These are phyloP conservation scores for Dentipellis fragilis DNA, from an alignment of 768 basidiomycete genomes.

Conservation along the genomic window DNA sequence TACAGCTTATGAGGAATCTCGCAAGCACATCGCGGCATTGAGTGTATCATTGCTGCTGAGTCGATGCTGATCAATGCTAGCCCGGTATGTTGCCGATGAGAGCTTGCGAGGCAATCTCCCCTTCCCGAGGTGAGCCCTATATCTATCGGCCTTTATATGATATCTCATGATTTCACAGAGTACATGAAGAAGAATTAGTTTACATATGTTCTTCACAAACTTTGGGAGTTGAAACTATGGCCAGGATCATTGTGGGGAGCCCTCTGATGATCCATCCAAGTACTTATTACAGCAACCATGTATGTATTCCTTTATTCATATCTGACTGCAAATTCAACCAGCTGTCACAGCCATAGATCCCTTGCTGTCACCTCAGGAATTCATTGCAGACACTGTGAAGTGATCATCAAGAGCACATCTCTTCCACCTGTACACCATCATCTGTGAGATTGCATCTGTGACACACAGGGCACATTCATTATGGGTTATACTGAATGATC, in stretches of 20 bases:
- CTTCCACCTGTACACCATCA: slow-evolving; percentile 75
- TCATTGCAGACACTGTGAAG: slow-evolving; percentile 63
- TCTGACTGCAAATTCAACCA: neutral
- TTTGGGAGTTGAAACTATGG: slow-evolving; percentile 66
- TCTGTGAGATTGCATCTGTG: slow-evolving; percentile 73
- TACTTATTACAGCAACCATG: slow-evolving; percentile 49
- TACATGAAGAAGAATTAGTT: slow-evolving; percentile 81
- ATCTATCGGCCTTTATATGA: neutral
- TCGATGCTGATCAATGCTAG: slow-evolving; percentile 62
- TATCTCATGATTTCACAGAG: slow-evolving; percentile 31
- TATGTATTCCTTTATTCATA: slow-evolving; percentile 20
- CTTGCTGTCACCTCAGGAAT: slow-evolving; percentile 35
- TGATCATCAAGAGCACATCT: slow-evolving; percentile 75
- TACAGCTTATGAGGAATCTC: slow-evolving; percentile 49
- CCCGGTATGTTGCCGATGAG: slow-evolving; percentile 76
- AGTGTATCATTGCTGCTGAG: slow-evolving; percentile 63
- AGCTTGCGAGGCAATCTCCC: slow-evolving; percentile 79
- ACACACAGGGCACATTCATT: slow-evolving; percentile 57
- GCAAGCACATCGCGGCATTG: slow-evolving; percentile 63
- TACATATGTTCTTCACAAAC: slow-evolving; percentile 74
- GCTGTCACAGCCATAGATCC: slow-evolving; percentile 27
- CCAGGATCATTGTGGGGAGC: slow-evolving; percentile 68
- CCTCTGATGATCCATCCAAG: slow-evolving; percentile 53
- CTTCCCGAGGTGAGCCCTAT: slow-evolving; percentile 58
- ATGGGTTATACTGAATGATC: slow-evolving; percentile 37